Conservation (phyloP, 495 filamentous ascomycete species). For the Neurospora sp. region DNA sequence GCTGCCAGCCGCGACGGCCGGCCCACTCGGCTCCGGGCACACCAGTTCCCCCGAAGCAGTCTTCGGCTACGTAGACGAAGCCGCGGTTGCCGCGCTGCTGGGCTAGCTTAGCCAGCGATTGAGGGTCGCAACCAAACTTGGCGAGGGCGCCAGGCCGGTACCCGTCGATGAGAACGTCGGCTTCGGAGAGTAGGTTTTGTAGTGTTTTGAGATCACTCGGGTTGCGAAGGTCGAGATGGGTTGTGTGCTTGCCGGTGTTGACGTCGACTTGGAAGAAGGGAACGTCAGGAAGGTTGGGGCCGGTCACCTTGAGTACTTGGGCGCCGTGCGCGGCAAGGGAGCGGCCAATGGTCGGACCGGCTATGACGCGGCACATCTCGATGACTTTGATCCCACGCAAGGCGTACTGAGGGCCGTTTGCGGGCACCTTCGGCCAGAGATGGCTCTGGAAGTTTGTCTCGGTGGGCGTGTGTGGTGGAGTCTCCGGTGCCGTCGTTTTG, state of each 20-base stretch:
- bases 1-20: constrained; percentile 40
- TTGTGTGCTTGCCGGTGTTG: constrained; percentile 56
- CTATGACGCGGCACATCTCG: constrained; percentile 58
- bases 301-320: constrained; percentile 62
- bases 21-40: constrained; percentile 35
- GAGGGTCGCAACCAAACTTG: constrained; percentile 51
- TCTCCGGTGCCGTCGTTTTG: constrained; percentile 26
- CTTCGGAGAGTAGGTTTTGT: constrained; percentile 46
- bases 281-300: constrained; percentile 56
- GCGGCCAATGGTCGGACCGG: constrained; percentile 53
- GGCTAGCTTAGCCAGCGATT: constrained; percentile 42
- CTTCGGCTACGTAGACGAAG: constrained; percentile 60
- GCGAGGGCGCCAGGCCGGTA: constrained; percentile 60
- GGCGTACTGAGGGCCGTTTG: constrained; percentile 30
- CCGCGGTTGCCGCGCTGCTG: constrained; percentile 41
- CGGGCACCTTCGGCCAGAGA: constrained; percentile 8
- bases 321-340: constrained; percentile 60
- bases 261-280: constrained; percentile 75
- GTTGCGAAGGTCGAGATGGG: constrained; percentile 47
- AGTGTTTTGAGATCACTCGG: constrained; percentile 44
- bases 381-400: constrained; percentile 50
- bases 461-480: constrained; percentile 42
- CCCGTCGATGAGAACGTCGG: constrained; percentile 54
- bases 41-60: constrained; percentile 53
- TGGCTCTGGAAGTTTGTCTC: constrained; percentile 12